These are phyloP conservation scores for Plantago major DNA, from an alignment of 257 asterid species.

Conservation along the genomic window DNA sequence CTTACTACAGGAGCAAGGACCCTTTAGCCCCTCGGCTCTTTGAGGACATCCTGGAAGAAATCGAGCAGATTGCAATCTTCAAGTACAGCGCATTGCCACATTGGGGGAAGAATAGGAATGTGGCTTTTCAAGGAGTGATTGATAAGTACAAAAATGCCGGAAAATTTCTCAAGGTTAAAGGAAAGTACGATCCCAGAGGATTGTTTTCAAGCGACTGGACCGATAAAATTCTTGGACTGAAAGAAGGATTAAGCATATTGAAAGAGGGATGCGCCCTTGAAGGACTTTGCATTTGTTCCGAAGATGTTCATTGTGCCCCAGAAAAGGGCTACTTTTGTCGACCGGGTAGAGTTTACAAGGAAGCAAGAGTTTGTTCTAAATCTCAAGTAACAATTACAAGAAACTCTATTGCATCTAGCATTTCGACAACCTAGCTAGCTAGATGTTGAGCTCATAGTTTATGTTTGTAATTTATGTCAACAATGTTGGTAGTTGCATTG, in stretches of 20 bases:
- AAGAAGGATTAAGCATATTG: slow-evolving; percentile 21
- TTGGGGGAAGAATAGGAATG: slow-evolving; percentile 71
- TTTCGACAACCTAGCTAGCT: too few relatives aligned
- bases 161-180: slow-evolving; percentile 33
- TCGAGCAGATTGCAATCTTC: slow-evolving; percentile 57
- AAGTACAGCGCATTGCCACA: slow-evolving; percentile 57
- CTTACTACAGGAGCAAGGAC: slow-evolving; percentile 50
- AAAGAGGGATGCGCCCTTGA: slow-evolving; percentile 57
- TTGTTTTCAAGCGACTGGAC: slow-evolving; percentile 60
- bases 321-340: slow-evolving; percentile 41
- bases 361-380: slow-evolving; percentile 55
- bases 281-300: slow-evolving; percentile 57
- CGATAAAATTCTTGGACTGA: slow-evolving; percentile 49
- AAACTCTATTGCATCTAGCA: too few relatives aligned
- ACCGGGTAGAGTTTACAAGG: slow-evolving; percentile 36
- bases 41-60: slow-evolving; percentile 50
- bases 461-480: too few relatives aligned
- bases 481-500: too few relatives aligned
- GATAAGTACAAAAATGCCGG: slow-evolving; percentile 27
- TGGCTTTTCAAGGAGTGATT: slow-evolving; percentile 45
- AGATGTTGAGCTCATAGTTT: too few relatives aligned
- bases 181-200: slow-evolving; percentile 37
- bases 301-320: slow-evolving; percentile 63
- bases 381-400: too few relatives aligned
- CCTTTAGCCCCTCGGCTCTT: slow-evolving; percentile 45